These are phyloP conservation scores for Geotrichum phurueaensis DNA, from an alignment of 1,139 yeast genomes.

Conservation along the genomic window DNA sequence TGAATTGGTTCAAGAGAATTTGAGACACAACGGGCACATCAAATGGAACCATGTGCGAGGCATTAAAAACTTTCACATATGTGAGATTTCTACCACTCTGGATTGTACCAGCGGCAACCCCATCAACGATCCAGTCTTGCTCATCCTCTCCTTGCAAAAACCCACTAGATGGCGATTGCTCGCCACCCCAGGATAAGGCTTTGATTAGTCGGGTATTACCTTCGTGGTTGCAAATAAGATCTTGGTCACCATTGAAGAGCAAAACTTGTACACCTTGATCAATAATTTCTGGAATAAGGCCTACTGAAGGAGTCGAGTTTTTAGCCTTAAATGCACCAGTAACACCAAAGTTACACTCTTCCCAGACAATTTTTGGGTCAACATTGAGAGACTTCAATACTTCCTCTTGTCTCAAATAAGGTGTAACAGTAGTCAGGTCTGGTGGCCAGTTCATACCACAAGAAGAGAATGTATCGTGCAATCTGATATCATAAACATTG, in stretches of 20 bases:
- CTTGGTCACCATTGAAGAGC: constrained; percentile 81
- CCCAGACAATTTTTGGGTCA: constrained; percentile 46
- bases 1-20: constrained; percentile 43
- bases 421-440: constrained; percentile 52
- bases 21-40: constrained; percentile 68
- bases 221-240: constrained; percentile 74
- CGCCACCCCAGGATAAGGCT: constrained; percentile 62
- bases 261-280: constrained; percentile 52
- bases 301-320: constrained; percentile 54
- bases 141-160: constrained; percentile 20
- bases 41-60: constrained; percentile 93
- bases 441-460: constrained; percentile 97
- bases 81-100: constrained; percentile 63
- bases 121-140: constrained; percentile 27
- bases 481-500: constrained; percentile 76
- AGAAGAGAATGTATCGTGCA: constrained; percentile 66
- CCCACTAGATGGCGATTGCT: constrained; percentile 25
- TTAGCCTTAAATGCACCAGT: constrained; percentile 46
- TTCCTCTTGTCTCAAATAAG: constrained; percentile 51
- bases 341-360: constrained; percentile 67
- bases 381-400: constrained; percentile 52
- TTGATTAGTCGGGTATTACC: constrained; percentile 68
- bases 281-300: constrained; percentile 58
- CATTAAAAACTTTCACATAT: constrained; percentile 62
- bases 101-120: constrained; percentile 30